phyloP scores from a whole-genome alignment of 805 yeast species.

The Wilhelminamyces savonicus region DNA sequence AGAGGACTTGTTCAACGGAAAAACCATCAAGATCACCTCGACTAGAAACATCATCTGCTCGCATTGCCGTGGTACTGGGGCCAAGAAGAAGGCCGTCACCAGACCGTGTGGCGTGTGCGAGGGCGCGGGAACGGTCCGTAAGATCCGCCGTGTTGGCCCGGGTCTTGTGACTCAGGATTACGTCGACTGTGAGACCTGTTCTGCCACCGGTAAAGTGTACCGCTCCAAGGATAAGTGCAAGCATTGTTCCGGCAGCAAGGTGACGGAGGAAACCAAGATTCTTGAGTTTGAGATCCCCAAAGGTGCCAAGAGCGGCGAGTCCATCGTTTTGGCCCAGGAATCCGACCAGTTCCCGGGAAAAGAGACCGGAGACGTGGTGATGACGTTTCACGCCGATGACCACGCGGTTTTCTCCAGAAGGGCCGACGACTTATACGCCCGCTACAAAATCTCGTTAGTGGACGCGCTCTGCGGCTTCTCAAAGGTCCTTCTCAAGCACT shows the following conservation, averaged over 20 bases:
- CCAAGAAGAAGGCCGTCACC: constrained; percentile 50
- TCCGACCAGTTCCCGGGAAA: constrained; percentile 76
- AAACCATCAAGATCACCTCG: constrained; percentile 65
- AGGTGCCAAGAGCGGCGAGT: constrained; percentile 63
- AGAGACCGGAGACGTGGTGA: constrained; percentile 69
- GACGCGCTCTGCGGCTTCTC: constrained; percentile 86
- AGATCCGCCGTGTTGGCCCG: constrained; percentile 61
- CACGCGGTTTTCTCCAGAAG: constrained; percentile 48
- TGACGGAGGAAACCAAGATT: constrained; percentile 58
- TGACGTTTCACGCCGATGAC: constrained; percentile 48
- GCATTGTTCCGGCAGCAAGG: constrained; percentile 61
- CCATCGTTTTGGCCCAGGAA: constrained; percentile 55
- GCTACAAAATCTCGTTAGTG: constrained; percentile 54
- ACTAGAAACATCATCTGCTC: constrained; percentile 69
- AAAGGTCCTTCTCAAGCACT: constrained; percentile 55
- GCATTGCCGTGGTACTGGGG: constrained; percentile 72
- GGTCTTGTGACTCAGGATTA: constrained; percentile 65
- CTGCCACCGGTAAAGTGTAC: constrained; percentile 59
- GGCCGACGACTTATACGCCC: constrained; percentile 59
- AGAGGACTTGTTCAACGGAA: constrained; percentile 76
- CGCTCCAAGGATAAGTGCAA: constrained; percentile 70
- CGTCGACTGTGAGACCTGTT: constrained; percentile 61
- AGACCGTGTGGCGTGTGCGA: constrained; percentile 60
- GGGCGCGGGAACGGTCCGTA: constrained; percentile 62
- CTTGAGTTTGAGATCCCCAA: constrained; percentile 71